A percentile compares a stretch with the other conserved stretches of the same genome.
Conservation (phyloP, 768 basidiomycete genomes). For the Phallus indusiatus region DNA sequence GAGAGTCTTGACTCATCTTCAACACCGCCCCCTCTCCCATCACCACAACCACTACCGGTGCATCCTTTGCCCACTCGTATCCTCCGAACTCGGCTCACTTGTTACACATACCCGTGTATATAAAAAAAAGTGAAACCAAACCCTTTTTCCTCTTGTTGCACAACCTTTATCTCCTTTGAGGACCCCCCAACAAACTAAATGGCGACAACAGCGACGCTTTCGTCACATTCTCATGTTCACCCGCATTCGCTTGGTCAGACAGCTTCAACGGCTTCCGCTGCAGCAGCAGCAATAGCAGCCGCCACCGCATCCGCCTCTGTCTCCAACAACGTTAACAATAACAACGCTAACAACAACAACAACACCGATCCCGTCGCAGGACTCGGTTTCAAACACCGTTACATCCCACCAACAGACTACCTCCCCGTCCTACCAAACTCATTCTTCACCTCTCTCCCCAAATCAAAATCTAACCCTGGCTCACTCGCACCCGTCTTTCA, state of each 20-base stretch:
- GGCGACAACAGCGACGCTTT: not conserved
- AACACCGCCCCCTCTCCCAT: no score
- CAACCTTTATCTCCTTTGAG: no score
- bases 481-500: not conserved
- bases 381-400: not conserved
- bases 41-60: no score
- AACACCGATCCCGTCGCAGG: not conserved
- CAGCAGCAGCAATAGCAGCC: not conserved
- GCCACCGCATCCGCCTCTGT: no score
- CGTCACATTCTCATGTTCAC: not conserved
- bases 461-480: not conserved
- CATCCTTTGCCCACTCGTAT: no score
- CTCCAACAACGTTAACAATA: no score
- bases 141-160: no score
- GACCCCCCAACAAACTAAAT: not conserved
- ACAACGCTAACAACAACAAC: no score
- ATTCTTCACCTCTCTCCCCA: not conserved
- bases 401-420: not conserved
- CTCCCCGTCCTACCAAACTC: not conserved
- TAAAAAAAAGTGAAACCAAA: no score
- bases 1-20: no score
- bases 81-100: no score
- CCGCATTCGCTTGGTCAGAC: not conserved
- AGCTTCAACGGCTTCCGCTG: not conserved
- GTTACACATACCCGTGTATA: no score